Base-by-base conservation (phyloP, 1,139 yeast genomes). In the Sugiyamaella castrensis region DNA sequence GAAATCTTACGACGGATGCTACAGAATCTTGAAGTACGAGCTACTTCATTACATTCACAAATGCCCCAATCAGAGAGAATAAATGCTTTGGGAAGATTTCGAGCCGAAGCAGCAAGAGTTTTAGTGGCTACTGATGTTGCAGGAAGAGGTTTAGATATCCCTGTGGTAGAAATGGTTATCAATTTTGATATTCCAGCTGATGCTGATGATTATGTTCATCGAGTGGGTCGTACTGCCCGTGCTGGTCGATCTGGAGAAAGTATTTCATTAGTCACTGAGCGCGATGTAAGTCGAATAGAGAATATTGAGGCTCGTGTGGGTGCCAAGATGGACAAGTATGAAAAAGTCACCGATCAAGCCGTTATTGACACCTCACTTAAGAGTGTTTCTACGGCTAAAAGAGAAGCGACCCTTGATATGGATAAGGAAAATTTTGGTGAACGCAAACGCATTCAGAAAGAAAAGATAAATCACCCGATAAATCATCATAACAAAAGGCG, bases 201-300 rank as follows among this genome's bases (percentile, higher is more conserved):
- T 66, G 91, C 98, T 0, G 98, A 92, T 66, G 97, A 91, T 66
- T 94, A 86, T 62, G 87, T 92, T 51, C 99, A 92, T 71, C 76
- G 99, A 66, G 96, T 91, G n/a, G 99, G 99, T 76, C 88, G 99
- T 81, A 92, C 98, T 15, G 99, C 98, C n/a, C 86, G 99, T 77
- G 98, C 98, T 3, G 98, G 98, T 5, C 76, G 95, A 61, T 72
- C 73, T 48, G 92, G 92, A 65, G 82, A 77, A 55, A 73, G 84
- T 15, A 67, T 84, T 2, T 80, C 94, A 11, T 76, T 92, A 52
- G 84, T 92, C 5, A 80, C 95, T 1, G 96, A 91, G 60, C 81
- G 84, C 52, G 98, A 92, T 62, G 84, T 92, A 13, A 77, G 75
- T 27, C 76, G 98, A 60, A 78, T 92, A 9, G 79, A 87, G 57